Conservation (phyloP, 2,329 filamentous ascomycete genomes). For the Fusarium vanettenii region DNA sequence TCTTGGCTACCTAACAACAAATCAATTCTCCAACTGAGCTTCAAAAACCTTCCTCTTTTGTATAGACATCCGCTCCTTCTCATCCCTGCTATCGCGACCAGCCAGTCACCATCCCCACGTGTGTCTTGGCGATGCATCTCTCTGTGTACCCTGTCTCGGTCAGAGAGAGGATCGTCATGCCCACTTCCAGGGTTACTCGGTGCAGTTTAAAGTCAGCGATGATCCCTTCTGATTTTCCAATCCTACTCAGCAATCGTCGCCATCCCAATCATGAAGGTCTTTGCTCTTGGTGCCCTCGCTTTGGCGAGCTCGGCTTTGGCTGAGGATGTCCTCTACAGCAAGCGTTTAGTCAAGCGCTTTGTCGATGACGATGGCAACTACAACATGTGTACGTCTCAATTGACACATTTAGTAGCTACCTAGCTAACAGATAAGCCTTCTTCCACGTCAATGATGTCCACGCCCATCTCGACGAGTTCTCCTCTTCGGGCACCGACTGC, state of each 20-base stretch:
- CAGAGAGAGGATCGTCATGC: not conserved
- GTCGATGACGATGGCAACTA: slow-evolving; percentile 62
- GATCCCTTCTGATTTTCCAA: slow-evolving; percentile 1
- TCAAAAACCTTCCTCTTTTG: slow-evolving; percentile 33
- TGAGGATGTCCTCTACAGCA: slow-evolving; percentile 63
- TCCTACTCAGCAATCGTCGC: not conserved
- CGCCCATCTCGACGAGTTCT: slow-evolving; percentile 73
- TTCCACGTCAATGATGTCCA: slow-evolving; percentile 79
- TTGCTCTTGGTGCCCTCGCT: slow-evolving; percentile 38
- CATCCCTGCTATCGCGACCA: slow-evolving; percentile 29
- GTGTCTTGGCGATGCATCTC: slow-evolving; percentile 39
- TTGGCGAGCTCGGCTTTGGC: slow-evolving; percentile 45
- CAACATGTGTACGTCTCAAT: slow-evolving; percentile 58
- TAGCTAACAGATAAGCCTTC: slow-evolving; percentile 56
- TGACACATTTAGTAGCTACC: not conserved
- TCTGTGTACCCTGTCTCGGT: not conserved
- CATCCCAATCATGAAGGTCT: slow-evolving; percentile 34
- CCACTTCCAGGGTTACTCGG: slow-evolving; percentile 4
- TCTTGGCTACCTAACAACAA: not conserved
- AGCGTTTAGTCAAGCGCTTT: slow-evolving; percentile 60
- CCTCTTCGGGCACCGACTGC: slow-evolving; percentile 71
- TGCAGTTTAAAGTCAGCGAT: slow-evolving; percentile 31
- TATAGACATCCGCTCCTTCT: not conserved
- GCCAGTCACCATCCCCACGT: slow-evolving; percentile 43
- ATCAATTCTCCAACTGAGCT: not conserved